Percentiles rank a stretch among this genome's conserved stretches.
phyloP scores from a whole-genome alignment of 768 basidiomycete species.

The Dacryopinax spathularia region DNA sequence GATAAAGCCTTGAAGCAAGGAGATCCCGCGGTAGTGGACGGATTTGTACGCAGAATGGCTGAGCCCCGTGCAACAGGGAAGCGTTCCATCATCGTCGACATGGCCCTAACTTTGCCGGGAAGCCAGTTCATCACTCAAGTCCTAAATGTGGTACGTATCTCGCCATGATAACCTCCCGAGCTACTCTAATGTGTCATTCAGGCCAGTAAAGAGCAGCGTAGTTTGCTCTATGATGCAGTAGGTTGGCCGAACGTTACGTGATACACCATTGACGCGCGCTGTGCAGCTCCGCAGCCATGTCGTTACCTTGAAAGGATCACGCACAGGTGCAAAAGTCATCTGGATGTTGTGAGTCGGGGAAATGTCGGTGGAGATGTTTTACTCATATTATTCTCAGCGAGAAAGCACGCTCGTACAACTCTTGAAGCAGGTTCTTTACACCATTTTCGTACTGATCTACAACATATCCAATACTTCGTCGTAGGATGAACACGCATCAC shows the following conservation, averaged over 20 bases:
- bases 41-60: conserved; percentile 67
- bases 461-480: conserved; percentile 2
- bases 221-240: conserved; percentile 59
- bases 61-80: conserved; percentile 59
- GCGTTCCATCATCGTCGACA: conserved; percentile 72
- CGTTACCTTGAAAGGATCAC: conserved; percentile 78
- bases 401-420: neutral
- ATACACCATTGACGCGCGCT: neutral
- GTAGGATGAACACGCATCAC: neutral
- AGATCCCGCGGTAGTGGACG: conserved; percentile 58
- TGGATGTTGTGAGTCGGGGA: conserved; percentile 46
- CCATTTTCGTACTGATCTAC: neutral
- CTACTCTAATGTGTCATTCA: conserved; percentile 20
- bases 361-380: neutral
- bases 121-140: conserved; percentile 76
- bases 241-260: conserved; percentile 1
- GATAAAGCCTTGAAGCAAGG: conserved; percentile 79
- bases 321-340: conserved; percentile 82
- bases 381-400: neutral
- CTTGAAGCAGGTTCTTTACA: conserved; percentile 5
- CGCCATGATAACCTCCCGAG: neutral
- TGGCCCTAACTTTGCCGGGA: conserved; percentile 69
- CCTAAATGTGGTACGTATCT: conserved; percentile 44
- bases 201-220: conserved; percentile 79
- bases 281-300: conserved; percentile 59